phyloP scores from a whole-genome alignment of 495 filamentous ascomycete species.

The Pyrenopolyporus hunteri region DNA sequence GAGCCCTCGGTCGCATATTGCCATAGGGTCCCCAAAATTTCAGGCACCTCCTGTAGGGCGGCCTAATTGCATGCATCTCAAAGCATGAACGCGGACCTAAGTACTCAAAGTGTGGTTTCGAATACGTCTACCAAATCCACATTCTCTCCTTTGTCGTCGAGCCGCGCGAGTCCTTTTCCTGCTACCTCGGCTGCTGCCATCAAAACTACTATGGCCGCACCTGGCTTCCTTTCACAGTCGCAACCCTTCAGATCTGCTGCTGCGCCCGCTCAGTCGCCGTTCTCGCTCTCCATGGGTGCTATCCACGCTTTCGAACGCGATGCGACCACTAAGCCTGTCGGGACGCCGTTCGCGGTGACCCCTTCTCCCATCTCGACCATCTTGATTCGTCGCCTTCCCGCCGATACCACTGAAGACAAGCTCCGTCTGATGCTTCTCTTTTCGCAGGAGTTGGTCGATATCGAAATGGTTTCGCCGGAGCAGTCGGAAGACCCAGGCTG shows the following conservation, averaged over 20 bases:
- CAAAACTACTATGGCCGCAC: constrained; percentile 50
- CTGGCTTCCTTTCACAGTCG: constrained; percentile 44
- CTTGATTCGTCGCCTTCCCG: constrained; percentile 77
- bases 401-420: constrained; percentile 72
- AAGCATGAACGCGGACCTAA: constrained; percentile 54
- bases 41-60: constrained; percentile 34
- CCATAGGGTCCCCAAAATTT: constrained; percentile 24
- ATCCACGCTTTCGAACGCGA: constrained; percentile 49
- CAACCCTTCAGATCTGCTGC: constrained; percentile 44
- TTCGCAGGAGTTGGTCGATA: constrained; percentile 78
- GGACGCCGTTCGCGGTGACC: constrained; percentile 58
- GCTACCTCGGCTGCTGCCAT: constrained; percentile 38
- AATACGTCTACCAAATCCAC: constrained; percentile 41
- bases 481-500: constrained; percentile 73
- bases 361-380: constrained; percentile 44
- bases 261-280: constrained; percentile 41
- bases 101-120: constrained; percentile 42
- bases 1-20: constrained; percentile 22
- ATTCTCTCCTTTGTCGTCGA: constrained; percentile 45
- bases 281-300: constrained; percentile 48
- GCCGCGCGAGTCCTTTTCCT: constrained; percentile 46
- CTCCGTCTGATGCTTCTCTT: constrained; percentile 84
- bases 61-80: constrained; percentile 49
- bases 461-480: constrained; percentile 71
- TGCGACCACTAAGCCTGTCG: constrained; percentile 54